These are phyloP conservation scores for Pezicula carpinea DNA, from an alignment of 2,329 filamentous ascomycete species.

Conservation along the genomic window DNA sequence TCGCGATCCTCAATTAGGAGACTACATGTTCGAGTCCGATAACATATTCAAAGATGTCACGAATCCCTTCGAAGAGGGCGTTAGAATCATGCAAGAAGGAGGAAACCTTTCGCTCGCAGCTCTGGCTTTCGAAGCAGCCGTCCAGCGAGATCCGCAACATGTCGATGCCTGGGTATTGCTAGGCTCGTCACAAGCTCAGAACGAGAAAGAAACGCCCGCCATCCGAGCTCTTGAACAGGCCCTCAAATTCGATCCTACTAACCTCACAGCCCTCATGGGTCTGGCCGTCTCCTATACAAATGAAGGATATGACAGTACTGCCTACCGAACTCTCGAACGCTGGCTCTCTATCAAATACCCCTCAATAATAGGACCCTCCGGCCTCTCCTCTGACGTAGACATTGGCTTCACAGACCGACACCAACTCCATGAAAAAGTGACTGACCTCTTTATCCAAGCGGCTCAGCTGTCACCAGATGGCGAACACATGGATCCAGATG, in stretches of 20 bases:
- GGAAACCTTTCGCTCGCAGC: conserved; percentile 92
- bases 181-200: conserved; percentile 90
- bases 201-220: conserved; percentile 95
- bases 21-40: conserved; percentile 92
- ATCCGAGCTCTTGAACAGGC: conserved; percentile 92
- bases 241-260: conserved; percentile 79
- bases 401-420: conserved; percentile 93
- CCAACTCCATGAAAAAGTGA: conserved; percentile 83
- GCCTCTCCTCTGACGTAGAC: conserved; percentile 72
- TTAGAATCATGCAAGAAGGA: conserved; percentile 88
- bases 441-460: conserved; percentile 83
- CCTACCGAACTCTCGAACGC: conserved; percentile 91
- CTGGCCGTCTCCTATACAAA: conserved; percentile 97
- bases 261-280: conserved; percentile 88
- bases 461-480: conserved; percentile 89
- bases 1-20: conserved; percentile 74
- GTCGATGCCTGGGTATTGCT: conserved; percentile 92
- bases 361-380: conserved; percentile 62
- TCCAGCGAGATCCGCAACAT: conserved; percentile 82
- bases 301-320: conserved; percentile 95
- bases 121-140: conserved; percentile 91
- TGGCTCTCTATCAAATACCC: conserved; percentile 98
- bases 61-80: conserved; percentile 88
- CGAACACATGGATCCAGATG: conserved; percentile 95
- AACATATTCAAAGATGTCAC: conserved; percentile 79